Evolutionary conservation across 495 filamentous ascomycete genomes (phyloP).

Genomic region (Lasiosphaeria miniovina): DNA sequence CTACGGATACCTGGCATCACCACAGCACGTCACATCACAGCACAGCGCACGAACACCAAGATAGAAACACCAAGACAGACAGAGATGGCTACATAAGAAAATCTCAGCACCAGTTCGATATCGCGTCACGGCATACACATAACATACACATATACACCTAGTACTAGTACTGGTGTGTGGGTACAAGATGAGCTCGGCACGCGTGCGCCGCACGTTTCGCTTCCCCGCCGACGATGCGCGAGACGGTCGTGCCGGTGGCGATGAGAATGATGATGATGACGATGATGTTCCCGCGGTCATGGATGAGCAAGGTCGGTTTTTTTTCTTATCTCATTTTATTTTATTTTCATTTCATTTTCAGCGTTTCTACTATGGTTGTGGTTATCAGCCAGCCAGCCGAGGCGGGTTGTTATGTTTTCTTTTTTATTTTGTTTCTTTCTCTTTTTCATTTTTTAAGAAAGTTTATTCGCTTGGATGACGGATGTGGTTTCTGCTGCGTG

Average conservation of each 20-base stretch:
- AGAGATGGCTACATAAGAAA: no score
- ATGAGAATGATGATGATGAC: slow-evolving; percentile 18
- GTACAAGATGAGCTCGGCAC: slow-evolving; percentile 24
- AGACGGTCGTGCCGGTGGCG: slow-evolving; percentile 21
- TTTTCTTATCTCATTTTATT: not conserved
- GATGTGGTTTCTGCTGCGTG: no score
- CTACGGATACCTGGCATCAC: no score
- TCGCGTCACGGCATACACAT: no score
- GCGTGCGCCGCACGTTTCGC: slow-evolving; percentile 60
- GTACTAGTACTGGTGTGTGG: not conserved
- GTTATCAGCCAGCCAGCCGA: not conserved
- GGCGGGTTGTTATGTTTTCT: not conserved
- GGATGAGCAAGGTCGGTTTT: slow-evolving; percentile 58
- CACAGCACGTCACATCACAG: no score
- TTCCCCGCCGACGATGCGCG: slow-evolving; percentile 51
- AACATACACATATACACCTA: no score
- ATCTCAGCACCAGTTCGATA: no score
- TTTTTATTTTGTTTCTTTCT: not conserved
- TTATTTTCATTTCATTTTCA: not conserved
- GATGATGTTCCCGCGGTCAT: slow-evolving; percentile 46
- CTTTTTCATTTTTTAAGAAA: not conserved
- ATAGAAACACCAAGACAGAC: no score
- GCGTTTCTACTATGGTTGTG: not conserved
- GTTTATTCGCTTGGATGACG: no score
- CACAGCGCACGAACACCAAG: no score